A percentile compares a stretch with the other conserved stretches of the same genome.
Conservation (phyloP, 2,329 filamentous ascomycete genomes). For the Phialophora tarda region DNA sequence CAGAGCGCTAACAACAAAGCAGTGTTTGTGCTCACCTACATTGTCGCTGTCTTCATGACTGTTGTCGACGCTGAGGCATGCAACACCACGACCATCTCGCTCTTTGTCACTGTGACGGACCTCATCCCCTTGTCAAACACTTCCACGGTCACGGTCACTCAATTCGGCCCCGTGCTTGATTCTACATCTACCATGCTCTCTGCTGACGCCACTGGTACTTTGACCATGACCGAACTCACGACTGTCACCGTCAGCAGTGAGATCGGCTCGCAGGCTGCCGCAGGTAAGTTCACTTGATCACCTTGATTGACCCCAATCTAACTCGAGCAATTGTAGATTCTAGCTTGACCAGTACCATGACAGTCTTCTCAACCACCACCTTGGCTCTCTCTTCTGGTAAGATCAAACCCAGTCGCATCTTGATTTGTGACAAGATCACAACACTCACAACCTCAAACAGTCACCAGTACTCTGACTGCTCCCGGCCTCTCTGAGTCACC, state of each 20-base stretch:
- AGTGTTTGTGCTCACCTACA: conserved; percentile 10
- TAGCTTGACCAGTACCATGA: conserved; percentile 11
- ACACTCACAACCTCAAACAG: conserved; percentile 15
- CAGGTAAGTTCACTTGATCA: conserved; percentile 3
- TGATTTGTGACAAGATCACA: neutral
- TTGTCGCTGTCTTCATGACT: conserved; percentile 13
- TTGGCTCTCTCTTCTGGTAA: conserved; percentile 13
- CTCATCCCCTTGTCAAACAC: neutral
- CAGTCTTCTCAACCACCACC: conserved; percentile 2
- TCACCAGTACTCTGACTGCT: conserved; percentile 8
- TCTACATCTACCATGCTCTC: neutral
- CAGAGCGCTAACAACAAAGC: neutral
- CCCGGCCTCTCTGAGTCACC: neutral
- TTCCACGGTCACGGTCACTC: conserved; percentile 13
- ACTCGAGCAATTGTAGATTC: conserved; percentile 1
- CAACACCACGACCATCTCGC: conserved; percentile 17
- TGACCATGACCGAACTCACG: neutral
- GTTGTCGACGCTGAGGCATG: conserved; percentile 14
- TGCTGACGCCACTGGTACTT: neutral
- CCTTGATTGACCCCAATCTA: neutral
- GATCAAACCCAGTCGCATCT: neutral
- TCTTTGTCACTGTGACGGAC: conserved; percentile 6
- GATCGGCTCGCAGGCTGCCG: neutral
- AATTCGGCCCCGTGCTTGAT: neutral
- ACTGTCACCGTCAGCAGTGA: conserved; percentile 7